A percentile compares a stretch with the other conserved stretches of the same genome.
These are phyloP conservation scores for Trichoderma semiorbis DNA, from an alignment of 2,329 filamentous ascomycete species.

Conservation along the genomic window DNA sequence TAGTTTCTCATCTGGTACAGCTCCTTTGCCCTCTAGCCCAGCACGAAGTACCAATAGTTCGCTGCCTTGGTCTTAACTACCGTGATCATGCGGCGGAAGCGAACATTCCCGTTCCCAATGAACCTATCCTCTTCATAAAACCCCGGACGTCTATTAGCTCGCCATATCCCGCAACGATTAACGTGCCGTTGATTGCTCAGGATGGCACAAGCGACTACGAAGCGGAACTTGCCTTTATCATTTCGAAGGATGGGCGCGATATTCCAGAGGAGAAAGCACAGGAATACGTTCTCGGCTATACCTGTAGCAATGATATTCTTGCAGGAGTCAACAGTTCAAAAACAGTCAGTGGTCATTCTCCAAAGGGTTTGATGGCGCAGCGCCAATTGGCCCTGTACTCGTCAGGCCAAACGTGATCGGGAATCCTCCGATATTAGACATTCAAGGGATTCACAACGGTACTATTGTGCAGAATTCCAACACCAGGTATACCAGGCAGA, in stretches of 20 bases:
- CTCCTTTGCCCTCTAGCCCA: not conserved
- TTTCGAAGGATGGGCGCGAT: not conserved
- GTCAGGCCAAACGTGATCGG: not conserved
- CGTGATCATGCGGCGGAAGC: not conserved
- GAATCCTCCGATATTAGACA: not conserved
- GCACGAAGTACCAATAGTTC: not conserved
- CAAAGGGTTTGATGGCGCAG: not conserved
- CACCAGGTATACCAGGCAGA: not conserved
- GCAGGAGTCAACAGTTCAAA: not conserved
- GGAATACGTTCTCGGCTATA: not conserved
- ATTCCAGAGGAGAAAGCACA: not conserved
- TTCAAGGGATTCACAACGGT: not conserved
- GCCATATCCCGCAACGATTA: not conserved
- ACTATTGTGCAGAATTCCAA: not conserved
- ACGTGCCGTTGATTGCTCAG: not conserved
- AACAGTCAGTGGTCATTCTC: not conserved
- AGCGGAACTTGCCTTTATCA: not conserved
- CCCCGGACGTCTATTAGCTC: not conserved
- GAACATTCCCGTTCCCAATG: not conserved
- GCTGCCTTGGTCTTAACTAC: not conserved
- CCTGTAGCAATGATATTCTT: not conserved
- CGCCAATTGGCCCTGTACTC: not conserved
- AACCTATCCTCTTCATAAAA: not conserved
- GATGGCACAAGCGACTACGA: not conserved
- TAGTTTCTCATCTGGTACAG: not conserved